These are phyloP conservation scores for Cryptococcus sp. DNA, from an alignment of 1,284 basidiomycete genomes.

Conservation along the genomic window DNA sequence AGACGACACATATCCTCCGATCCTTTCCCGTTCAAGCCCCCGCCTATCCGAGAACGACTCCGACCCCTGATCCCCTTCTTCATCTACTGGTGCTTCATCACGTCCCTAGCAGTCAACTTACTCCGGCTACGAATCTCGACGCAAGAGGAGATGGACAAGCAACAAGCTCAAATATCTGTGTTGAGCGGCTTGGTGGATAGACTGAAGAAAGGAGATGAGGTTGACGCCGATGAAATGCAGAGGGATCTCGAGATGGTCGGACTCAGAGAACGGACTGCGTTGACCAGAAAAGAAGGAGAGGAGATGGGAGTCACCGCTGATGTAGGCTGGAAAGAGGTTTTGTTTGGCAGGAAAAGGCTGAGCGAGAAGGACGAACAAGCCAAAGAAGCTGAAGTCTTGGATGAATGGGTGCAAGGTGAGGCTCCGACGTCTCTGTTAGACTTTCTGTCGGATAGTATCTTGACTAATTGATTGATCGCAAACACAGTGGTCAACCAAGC, in stretches of 20 bases:
- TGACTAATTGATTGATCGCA: neutral
- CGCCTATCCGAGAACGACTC: constrained; percentile 45
- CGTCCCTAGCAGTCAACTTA: constrained; percentile 47
- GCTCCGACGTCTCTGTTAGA: neutral
- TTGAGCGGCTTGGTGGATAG: constrained; percentile 35
- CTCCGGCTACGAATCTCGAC: constrained; percentile 33
- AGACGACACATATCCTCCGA: neutral
- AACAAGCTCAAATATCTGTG: constrained; percentile 41
- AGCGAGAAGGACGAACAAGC: constrained; percentile 21
- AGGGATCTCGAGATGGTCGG: constrained; percentile 53
- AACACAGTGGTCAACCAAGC: constrained; percentile 15
- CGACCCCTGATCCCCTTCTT: constrained; percentile 49
- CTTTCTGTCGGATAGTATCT: neutral
- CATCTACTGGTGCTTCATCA: constrained; percentile 51
- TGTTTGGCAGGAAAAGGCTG: constrained; percentile 40
- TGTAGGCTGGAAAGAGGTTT: constrained; percentile 46
- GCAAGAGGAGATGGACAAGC: constrained; percentile 32
- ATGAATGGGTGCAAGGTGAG: constrained; percentile 35
- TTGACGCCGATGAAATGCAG: constrained; percentile 42
- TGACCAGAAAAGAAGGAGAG: constrained; percentile 10
- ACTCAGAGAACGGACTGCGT: constrained; percentile 37
- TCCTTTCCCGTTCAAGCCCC: constrained; percentile 26
- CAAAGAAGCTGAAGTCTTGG: constrained; percentile 17
- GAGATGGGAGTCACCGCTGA: constrained; percentile 32
- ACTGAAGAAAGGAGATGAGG: constrained; percentile 23